Evolutionary conservation across 352 stramenopile species (phyloP), one percentile per base, ranked within the genome.

Genomic region (Globisporangium okanoganense): DNA sequence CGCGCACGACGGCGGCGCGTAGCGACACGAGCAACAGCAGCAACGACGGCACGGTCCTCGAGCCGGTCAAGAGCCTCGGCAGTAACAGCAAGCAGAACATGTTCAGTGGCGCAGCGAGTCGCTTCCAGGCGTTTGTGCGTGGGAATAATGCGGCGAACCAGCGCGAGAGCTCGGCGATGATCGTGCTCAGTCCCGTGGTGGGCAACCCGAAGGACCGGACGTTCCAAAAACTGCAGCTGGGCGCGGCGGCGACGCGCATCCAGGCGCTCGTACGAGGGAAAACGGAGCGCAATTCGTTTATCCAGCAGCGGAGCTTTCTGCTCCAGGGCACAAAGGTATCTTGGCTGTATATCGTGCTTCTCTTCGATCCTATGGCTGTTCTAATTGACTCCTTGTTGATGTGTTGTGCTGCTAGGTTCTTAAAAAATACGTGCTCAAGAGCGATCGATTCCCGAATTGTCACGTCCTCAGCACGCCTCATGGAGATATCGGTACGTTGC

Each of bases 351-450:
- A 18, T 25, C 18, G 44, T n/a, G 8, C 20, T 5, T 35, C 10
- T 40, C 1, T 27, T 5, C 6, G 20, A 24, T 8, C 29, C 9
- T 22, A 6, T 44, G 27, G 20, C 7, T 10, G 38, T 14, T 43
- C 18, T 36, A 25, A 50, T 51, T 18, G 16, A n/a, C n/a, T n/a
- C n/a, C n/a, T n/a, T n/a, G n/a, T n/a, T 33, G 38, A 24, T 9
- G 18, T 33, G 27, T n/a, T 67, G 27, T 52, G 33, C 40, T 33
- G 53, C 1, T 57, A 83, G 78, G 73, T 95, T 27, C 58, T 95
- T 14, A 86, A 85, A 43, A 90, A 92, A 57, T 95, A 94, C 49
- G 80, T 95, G 59, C 77, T 95, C 56, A 95, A 94, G 72, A 78
- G 69, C 24, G 86, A 95, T 61, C 71, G 84, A 1, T 90, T 94